Conservation (phyloP, 2,329 filamentous ascomycete species). For the Cryphonectria radicalis region DNA sequence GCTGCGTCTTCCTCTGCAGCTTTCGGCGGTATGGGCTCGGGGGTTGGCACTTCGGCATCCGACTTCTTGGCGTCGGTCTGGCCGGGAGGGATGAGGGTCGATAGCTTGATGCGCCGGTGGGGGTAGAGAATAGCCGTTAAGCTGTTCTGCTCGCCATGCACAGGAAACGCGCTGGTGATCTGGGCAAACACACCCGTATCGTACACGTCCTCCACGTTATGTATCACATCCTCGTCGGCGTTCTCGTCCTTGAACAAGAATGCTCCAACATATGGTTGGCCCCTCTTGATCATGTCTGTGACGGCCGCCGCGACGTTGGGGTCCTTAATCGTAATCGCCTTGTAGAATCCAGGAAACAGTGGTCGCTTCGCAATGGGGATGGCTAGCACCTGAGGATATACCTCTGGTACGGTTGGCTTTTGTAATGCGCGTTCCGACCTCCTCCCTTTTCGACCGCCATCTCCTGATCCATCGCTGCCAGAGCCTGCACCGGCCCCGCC, state of each 20-base stretch:
- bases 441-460: slow-evolving; percentile 72
- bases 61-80: slow-evolving; percentile 55
- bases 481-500: slow-evolving; percentile 46
- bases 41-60: slow-evolving; percentile 52
- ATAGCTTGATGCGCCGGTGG: slow-evolving; percentile 90
- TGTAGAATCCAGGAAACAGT: slow-evolving; percentile 97
- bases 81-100: slow-evolving; percentile 75
- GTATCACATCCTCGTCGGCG: slow-evolving; percentile 91
- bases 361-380: slow-evolving; percentile 94
- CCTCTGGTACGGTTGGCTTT: slow-evolving; percentile 88
- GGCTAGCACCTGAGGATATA: slow-evolving; percentile 96
- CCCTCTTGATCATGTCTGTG: slow-evolving; percentile 93
- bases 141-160: slow-evolving; percentile 80
- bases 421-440: slow-evolving; percentile 79
- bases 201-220: slow-evolving; percentile 87
- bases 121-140: slow-evolving; percentile 95
- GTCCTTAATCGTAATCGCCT: slow-evolving; percentile 95
- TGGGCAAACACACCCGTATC: slow-evolving; percentile 97
- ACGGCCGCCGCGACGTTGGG: slow-evolving; percentile 90
- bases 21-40: slow-evolving; percentile 65
- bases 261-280: slow-evolving; percentile 95
- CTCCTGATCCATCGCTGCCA: slow-evolving; percentile 61
- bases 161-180: slow-evolving; percentile 93
- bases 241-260: slow-evolving; percentile 98
- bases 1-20: slow-evolving; percentile 54